phyloP scores from a whole-genome alignment of 1,139 yeast genomes.

The Hyphopichia wangnamkhiaoensis region DNA sequence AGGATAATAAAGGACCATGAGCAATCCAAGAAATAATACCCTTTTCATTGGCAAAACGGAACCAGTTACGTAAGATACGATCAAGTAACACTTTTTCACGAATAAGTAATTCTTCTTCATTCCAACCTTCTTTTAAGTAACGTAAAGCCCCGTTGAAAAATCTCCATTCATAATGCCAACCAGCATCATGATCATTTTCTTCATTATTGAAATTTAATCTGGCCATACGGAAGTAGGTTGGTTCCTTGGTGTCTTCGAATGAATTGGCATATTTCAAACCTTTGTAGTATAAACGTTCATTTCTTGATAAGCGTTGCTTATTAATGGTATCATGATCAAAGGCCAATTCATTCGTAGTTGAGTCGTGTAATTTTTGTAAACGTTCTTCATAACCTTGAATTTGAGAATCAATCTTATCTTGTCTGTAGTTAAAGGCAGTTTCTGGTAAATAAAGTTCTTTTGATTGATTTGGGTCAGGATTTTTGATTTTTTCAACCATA shows the following conservation, averaged over 20 bases:
- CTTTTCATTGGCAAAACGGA: conserved; percentile 31
- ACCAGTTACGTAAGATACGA: conserved; percentile 30
- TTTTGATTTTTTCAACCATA: conserved; percentile 21
- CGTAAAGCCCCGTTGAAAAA: conserved; percentile 24
- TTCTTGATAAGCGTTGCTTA: conserved; percentile 11
- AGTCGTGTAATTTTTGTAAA: conserved; percentile 10
- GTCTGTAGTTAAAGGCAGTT: conserved; percentile 17
- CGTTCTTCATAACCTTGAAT: conserved; percentile 12
- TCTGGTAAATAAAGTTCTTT: conserved; percentile 13
- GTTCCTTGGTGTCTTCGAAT: conserved; percentile 15
- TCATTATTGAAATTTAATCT: conserved; percentile 13
- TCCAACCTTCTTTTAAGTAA: conserved; percentile 21
- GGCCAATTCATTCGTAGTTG: conserved; percentile 20
- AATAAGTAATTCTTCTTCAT: conserved; percentile 16
- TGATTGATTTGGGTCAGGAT: conserved; percentile 13
- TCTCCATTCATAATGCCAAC: conserved; percentile 30
- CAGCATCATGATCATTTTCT: conserved; percentile 22
- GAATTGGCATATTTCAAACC: conserved; percentile 15
- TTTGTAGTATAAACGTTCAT: conserved; percentile 16
- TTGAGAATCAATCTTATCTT: conserved; percentile 14
- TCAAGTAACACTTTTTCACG: conserved; percentile 20
- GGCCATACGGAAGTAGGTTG: conserved; percentile 27
- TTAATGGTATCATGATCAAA: conserved; percentile 17
- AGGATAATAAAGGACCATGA: conserved; percentile 35
- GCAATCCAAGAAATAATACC: conserved; percentile 39